phyloP scores from a whole-genome alignment of 768 basidiomycete genomes.

The Suillus decipiens region DNA sequence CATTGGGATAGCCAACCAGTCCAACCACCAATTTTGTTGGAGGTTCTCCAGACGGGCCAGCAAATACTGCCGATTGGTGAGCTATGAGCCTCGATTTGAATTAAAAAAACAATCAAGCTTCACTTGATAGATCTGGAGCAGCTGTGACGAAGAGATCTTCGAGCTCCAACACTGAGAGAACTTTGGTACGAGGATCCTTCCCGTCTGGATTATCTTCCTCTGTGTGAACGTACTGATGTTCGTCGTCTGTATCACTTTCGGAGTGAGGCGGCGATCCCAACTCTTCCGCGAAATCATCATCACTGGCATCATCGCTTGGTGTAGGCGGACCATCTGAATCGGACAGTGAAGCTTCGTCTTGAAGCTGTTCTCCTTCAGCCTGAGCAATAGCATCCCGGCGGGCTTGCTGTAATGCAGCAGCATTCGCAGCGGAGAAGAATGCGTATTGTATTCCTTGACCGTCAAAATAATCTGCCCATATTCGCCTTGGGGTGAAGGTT shows the following conservation, averaged over 20 bases:
- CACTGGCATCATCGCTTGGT: slow-evolving; percentile 29
- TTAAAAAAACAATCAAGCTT: slow-evolving; percentile 18
- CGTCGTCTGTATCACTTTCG: slow-evolving; percentile 35
- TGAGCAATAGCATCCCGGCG: slow-evolving; percentile 49
- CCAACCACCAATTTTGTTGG: slow-evolving; percentile 77
- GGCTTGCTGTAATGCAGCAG: slow-evolving; percentile 79
- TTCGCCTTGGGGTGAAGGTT: slow-evolving; percentile 45
- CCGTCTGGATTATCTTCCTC: slow-evolving; percentile 55
- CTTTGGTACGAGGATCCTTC: slow-evolving; percentile 67
- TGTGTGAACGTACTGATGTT: slow-evolving; percentile 50
- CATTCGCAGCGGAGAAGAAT: slow-evolving; percentile 93
- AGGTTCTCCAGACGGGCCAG: slow-evolving; percentile 53
- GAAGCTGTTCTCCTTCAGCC: slow-evolving; percentile 20
- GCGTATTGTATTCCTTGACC: slow-evolving; percentile 73
- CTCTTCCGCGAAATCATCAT: slow-evolving; percentile 32
- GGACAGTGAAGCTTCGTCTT: slow-evolving; percentile 17
- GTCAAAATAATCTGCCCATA: slow-evolving; percentile 95
- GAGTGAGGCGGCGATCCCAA: slow-evolving; percentile 26
- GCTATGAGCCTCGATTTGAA: not conserved
- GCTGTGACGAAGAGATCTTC: slow-evolving; percentile 76
- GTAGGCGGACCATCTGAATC: slow-evolving; percentile 33
- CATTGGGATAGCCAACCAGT: slow-evolving; percentile 97
- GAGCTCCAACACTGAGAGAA: slow-evolving; percentile 84
- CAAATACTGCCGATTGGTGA: slow-evolving; percentile 51
- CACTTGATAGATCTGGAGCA: slow-evolving; percentile 74